These are phyloP conservation scores for Gossypium australe DNA, from an alignment of 345 rosid genomes.

Conservation along the genomic window DNA sequence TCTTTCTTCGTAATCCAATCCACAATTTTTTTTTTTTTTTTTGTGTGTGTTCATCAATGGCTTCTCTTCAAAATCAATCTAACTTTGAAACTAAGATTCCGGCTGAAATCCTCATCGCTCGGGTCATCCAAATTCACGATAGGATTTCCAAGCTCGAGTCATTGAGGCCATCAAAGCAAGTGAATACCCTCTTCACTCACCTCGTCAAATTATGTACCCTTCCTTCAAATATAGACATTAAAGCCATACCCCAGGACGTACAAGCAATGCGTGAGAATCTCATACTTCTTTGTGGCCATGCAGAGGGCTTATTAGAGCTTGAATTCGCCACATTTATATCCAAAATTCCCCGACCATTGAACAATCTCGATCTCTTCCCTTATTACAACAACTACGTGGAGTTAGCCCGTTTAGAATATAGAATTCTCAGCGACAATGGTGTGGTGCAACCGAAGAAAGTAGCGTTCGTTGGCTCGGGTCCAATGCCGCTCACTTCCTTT, in stretches of 20 bases:
- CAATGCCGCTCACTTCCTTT: conserved; percentile 41
- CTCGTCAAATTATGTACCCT: conserved; percentile 6
- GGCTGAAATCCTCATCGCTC: neutral
- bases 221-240: neutral
- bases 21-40: neutral
- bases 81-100: neutral
- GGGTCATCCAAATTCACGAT: neutral
- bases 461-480: conserved; percentile 41
- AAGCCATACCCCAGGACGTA: conserved; percentile 5
- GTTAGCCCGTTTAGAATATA: conserved; percentile 24
- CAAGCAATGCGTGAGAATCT: conserved; percentile 26
- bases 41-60: conserved; percentile 16
- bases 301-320: conserved; percentile 37
- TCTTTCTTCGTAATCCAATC: neutral
- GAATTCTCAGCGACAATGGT: conserved; percentile 22
- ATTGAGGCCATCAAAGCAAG: neutral
- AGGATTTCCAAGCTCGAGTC: conserved; percentile 10
- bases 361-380: conserved; percentile 30
- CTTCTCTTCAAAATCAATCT: conserved; percentile 13
- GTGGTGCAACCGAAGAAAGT: conserved; percentile 28
- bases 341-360: conserved; percentile 23
- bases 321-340: conserved; percentile 29
- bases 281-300: conserved; percentile 24
- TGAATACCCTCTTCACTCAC: conserved; percentile 9
- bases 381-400: conserved; percentile 36